phyloP scores from a whole-genome alignment of 2,329 filamentous ascomycete genomes.

The Magnaporthales sp. region DNA sequence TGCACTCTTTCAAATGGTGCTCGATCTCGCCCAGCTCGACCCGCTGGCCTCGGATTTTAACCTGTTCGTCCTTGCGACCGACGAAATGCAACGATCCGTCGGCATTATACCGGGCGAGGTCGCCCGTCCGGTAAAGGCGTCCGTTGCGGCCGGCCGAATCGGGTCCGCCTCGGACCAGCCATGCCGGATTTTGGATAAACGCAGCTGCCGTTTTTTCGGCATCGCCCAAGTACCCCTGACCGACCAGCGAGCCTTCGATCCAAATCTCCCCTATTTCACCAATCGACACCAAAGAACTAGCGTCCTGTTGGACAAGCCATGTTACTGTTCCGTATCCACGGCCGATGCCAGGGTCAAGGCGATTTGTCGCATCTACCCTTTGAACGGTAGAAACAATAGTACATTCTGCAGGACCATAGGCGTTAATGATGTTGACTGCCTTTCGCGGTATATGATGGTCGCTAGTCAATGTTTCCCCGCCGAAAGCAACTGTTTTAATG shows the following conservation, averaged over 20 bases:
- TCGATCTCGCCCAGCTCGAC: slow-evolving; percentile 7
- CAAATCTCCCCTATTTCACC: not conserved
- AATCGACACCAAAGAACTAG: not conserved
- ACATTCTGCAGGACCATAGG: not conserved
- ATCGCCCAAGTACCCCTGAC: not conserved
- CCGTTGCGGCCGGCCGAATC: not conserved
- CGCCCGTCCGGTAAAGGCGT: slow-evolving; percentile 11
- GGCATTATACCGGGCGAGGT: slow-evolving; percentile 2
- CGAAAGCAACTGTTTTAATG: not conserved
- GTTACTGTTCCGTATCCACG: not conserved
- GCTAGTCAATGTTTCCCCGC: not conserved
- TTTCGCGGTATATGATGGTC: not conserved
- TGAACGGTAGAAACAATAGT: not conserved
- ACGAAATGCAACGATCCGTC: not conserved
- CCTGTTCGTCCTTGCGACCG: slow-evolving; percentile 1
- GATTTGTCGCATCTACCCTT: not conserved
- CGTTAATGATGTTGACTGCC: not conserved
- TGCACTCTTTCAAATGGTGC: not conserved
- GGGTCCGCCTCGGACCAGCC: not conserved
- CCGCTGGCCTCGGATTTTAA: slow-evolving; percentile 2
- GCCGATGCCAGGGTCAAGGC: not conserved
- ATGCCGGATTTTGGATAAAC: not conserved
- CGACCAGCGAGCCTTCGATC: not conserved
- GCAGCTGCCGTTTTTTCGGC: not conserved
- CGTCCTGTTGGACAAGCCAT: not conserved